A percentile compares a stretch with the other conserved stretches of the same genome.
These are phyloP conservation scores for Xylariaceae sp. DNA, from an alignment of 2,329 filamentous ascomycete genomes.

Conservation along the genomic window DNA sequence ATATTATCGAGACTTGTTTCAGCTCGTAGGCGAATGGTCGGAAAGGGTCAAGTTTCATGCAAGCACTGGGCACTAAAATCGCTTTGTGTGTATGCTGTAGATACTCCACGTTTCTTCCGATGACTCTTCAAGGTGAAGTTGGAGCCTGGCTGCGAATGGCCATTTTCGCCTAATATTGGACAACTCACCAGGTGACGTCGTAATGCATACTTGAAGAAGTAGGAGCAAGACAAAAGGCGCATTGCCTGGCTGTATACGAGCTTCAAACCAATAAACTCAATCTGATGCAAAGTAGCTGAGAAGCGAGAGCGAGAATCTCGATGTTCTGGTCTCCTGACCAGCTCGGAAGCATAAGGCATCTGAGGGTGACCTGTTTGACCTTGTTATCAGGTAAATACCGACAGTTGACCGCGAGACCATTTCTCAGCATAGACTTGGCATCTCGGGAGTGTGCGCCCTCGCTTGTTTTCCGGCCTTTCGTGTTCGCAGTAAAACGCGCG, in stretches of 20 bases:
- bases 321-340: neutral
- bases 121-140: no score
- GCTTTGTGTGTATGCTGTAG: slow-evolving; percentile 18
- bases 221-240: slow-evolving; percentile 3
- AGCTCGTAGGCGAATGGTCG: slow-evolving; percentile 36
- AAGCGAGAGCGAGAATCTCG: neutral
- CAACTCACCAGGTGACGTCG: slow-evolving; percentile 29
- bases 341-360: slow-evolving; percentile 7
- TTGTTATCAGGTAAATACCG: slow-evolving; percentile 1
- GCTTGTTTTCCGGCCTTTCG: slow-evolving; percentile 6
- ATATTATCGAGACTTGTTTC: slow-evolving; percentile 39
- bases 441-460: neutral
- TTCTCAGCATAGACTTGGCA: neutral
- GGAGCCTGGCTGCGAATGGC: neutral
- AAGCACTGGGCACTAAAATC: slow-evolving; percentile 30
- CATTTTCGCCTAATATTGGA: slow-evolving; percentile 25
- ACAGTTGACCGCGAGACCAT: slow-evolving; percentile 1
- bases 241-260: neutral
- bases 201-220: slow-evolving; percentile 14
- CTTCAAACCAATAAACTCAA: neutral
- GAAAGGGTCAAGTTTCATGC: slow-evolving; percentile 40
- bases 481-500: slow-evolving; percentile 8
- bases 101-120: slow-evolving; percentile 30
- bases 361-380: neutral
- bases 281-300: neutral